phyloP scores from a whole-genome alignment of 176 grass and related monocot species.

The Alloteropsis semialata region DNA sequence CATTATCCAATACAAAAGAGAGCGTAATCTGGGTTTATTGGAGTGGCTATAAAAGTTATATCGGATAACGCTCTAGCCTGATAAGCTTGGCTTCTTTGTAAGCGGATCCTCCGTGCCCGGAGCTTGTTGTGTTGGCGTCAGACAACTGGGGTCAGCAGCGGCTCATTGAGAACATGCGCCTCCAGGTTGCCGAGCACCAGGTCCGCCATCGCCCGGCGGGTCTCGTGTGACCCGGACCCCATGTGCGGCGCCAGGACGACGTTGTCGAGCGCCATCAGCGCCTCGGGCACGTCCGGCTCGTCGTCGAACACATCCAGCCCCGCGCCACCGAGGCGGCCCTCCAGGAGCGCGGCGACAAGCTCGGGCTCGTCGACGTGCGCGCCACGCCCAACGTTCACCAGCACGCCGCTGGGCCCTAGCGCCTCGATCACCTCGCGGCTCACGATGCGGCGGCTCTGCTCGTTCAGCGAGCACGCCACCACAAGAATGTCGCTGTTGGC shows the following conservation, averaged over 20 bases:
- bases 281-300: conserved; percentile 60
- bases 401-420: conserved; percentile 61
- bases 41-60: no score
- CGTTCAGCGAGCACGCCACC: conserved; percentile 65
- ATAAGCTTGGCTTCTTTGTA: no score
- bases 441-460: conserved; percentile 64
- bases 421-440: conserved; percentile 74
- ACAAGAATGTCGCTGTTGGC: conserved; percentile 65
- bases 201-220: conserved; percentile 66
- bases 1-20: no score
- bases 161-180: conserved; percentile 55
- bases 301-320: conserved; percentile 81
- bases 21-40: no score
- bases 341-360: conserved; percentile 54
- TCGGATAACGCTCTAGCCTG: no score
- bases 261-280: conserved; percentile 59
- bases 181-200: conserved; percentile 77
- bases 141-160: conserved; percentile 68
- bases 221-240: no score
- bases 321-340: conserved; percentile 67
- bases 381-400: conserved; percentile 78
- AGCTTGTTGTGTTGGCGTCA: conserved; percentile 6
- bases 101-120: no score
- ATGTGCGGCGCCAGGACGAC: no score
- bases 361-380: conserved; percentile 76